Conservation (phyloP, 2,329 filamentous ascomycete species). For the Cladophialophora exuberans region DNA sequence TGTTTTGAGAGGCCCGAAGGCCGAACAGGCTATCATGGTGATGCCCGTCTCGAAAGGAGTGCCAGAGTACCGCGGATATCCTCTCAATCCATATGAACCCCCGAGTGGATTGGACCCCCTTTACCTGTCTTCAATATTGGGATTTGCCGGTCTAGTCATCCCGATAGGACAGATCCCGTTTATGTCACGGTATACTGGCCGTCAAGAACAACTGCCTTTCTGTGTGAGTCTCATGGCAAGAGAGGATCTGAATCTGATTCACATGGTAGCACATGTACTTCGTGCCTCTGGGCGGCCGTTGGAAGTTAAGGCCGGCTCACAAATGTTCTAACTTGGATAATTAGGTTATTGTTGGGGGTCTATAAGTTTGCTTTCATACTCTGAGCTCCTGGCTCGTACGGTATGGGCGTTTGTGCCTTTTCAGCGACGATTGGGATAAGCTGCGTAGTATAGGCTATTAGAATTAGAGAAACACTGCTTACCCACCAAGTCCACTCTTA, state of each 20-base stretch:
- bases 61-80: neutral
- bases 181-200: neutral
- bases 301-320: neutral
- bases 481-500: too few relatives aligned
- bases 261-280: neutral
- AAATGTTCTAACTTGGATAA: slow-evolving; percentile 2
- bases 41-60: neutral
- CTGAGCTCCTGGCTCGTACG: too few relatives aligned
- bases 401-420: too few relatives aligned
- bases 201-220: slow-evolving; percentile 2
- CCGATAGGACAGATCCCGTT: slow-evolving; percentile 2
- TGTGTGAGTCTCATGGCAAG: neutral
- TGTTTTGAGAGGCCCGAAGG: neutral
- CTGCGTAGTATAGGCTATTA: too few relatives aligned
- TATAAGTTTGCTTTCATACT: too few relatives aligned
- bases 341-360: too few relatives aligned
- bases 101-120: neutral
- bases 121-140: slow-evolving; percentile 3
- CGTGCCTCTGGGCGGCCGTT: neutral
- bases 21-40: neutral
- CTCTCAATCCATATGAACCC: neutral
- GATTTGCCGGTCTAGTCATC: neutral
- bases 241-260: neutral
- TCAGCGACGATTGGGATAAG: too few relatives aligned
- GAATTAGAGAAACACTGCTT: too few relatives aligned